A percentile compares a stretch with the other conserved stretches of the same genome.
phyloP scores from a whole-genome alignment of 2,329 filamentous ascomycete species.

The Sporothrix brasiliensis region DNA sequence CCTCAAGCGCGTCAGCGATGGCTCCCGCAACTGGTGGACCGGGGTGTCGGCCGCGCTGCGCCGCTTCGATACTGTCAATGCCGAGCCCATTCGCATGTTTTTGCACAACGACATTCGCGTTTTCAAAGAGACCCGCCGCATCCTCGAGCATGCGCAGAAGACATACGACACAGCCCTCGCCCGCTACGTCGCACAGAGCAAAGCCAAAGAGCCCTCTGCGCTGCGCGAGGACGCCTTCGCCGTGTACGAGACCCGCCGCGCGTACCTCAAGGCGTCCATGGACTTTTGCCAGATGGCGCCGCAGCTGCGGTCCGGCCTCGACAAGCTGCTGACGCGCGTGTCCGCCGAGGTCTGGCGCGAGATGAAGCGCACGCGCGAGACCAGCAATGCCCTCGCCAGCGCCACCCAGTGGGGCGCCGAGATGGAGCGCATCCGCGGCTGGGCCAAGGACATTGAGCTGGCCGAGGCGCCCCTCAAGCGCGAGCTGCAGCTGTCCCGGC shows the following conservation, averaged over 20 bases:
- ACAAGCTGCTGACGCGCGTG: conserved; percentile 81
- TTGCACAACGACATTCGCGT: conserved; percentile 75
- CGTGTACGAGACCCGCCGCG: conserved; percentile 87
- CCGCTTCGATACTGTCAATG: conserved; percentile 73
- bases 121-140: conserved; percentile 81
- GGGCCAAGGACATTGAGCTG: conserved; percentile 91
- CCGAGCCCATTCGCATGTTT: conserved; percentile 81
- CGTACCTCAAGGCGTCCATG: conserved; percentile 88
- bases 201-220: conserved; percentile 89
- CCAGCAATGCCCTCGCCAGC: conserved; percentile 50
- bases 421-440: conserved; percentile 88
- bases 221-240: conserved; percentile 94
- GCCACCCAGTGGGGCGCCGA: conserved; percentile 73
- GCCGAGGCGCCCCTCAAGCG: conserved; percentile 81
- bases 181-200: conserved; percentile 81
- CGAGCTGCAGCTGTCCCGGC: conserved; percentile 76
- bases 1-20: conserved; percentile 81
- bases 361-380: conserved; percentile 72
- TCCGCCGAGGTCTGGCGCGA: conserved; percentile 89
- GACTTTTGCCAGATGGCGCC: conserved; percentile 90
- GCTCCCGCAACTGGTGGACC: conserved; percentile 84
- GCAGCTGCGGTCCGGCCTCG: conserved; percentile 79
- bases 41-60: conserved; percentile 73
- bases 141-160: conserved; percentile 78
- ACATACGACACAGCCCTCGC: conserved; percentile 79